Conservation (phyloP, 108 stramenopile genomes). For the Cyclotella choctawhatcheeana region DNA sequence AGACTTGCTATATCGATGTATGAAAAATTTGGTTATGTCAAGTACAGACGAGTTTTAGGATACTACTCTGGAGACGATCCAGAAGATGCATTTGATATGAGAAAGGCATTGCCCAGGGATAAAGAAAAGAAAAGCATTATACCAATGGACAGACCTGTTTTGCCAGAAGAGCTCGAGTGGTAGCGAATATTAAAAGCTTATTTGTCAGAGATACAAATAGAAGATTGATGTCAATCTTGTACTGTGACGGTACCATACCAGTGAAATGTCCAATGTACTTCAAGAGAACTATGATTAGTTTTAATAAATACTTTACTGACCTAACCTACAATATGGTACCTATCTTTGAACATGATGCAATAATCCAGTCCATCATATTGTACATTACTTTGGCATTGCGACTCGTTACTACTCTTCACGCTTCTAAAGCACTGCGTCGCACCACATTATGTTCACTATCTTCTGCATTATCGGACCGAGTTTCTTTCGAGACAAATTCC, state of each 20-base stretch:
- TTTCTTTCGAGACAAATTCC: conserved; percentile 43
- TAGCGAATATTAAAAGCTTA: too few species aligned
- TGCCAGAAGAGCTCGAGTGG: conserved; percentile 95
- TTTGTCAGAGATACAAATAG: too few species aligned
- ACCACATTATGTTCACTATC: too few species aligned
- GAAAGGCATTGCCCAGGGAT: conserved; percentile 92
- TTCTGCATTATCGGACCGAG: not conserved
- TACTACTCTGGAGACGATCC: conserved; percentile 78
- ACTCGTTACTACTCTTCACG: not conserved
- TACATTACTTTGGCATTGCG: not conserved
- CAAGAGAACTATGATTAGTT: too few species aligned
- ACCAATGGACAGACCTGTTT: conserved; percentile 86
- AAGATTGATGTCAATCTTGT: too few species aligned
- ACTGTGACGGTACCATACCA: too few species aligned
- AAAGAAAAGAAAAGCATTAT: conserved; percentile 80
- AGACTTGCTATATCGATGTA: conserved; percentile 97
- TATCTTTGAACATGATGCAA: too few species aligned
- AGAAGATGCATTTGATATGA: conserved; percentile 96
- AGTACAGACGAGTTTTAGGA: conserved; percentile 91
- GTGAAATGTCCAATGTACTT: too few species aligned
- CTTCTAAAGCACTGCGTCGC: not conserved
- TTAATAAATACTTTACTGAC: too few species aligned
- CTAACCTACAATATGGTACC: too few species aligned
- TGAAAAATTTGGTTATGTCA: conserved; percentile 91
- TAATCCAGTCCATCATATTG: too few species aligned